Base-by-base conservation (phyloP, 2,329 filamentous ascomycete species). In the Cladophialophora psammophila region DNA sequence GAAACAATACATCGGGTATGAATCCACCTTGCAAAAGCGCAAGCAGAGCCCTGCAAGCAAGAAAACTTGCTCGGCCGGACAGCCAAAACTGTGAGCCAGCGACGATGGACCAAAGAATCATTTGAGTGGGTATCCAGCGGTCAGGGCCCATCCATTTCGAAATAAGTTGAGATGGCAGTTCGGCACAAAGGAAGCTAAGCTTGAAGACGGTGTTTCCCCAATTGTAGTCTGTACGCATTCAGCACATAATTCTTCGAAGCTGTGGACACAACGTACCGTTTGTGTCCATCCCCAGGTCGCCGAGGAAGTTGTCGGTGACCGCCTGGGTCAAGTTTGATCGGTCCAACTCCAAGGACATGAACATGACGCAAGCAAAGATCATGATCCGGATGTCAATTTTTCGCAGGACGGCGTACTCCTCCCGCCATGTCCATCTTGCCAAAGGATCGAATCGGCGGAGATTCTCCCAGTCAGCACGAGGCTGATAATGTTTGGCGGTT, bases 261-360 rank as follows among this genome's bases (percentile, higher is more conserved):
- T 32, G 26, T 50, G n/a, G 42, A 26, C 32, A 58, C 13, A 12
- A 42, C 56, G 7, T 65, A 69, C 82, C 78, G 54, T 82, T 80
- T 1, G 79, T 82, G 57, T 74, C 78, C 88, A 89, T 56, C 76
- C 78, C 70, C 2, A 82, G 71, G 40, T 82, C 80, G 1, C 61
- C 71, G 8, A 91, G 80, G 72, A 91, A 81, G 71, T 87, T 86
- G 73, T 90, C 88, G 1, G 86, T 87, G 35, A 87, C 78, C 2
- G 87, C 88, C 71, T 88, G 88, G 63, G 73, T 75, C 12, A 90
- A 78, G 72, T 90, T 90, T 60, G 87, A 87, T 56, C 88, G 81
- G 74, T 90, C 88, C 7, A 90, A 78, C 73, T 90, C 87, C 4
- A 90, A 79, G 0, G 86, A 86, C 64, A 90, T 88, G 76, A 90